Percentiles rank a stretch among this genome's conserved stretches.
These are phyloP conservation scores for Eucalyptus tenuipes DNA, from an alignment of 345 rosid genomes.

Conservation along the genomic window DNA sequence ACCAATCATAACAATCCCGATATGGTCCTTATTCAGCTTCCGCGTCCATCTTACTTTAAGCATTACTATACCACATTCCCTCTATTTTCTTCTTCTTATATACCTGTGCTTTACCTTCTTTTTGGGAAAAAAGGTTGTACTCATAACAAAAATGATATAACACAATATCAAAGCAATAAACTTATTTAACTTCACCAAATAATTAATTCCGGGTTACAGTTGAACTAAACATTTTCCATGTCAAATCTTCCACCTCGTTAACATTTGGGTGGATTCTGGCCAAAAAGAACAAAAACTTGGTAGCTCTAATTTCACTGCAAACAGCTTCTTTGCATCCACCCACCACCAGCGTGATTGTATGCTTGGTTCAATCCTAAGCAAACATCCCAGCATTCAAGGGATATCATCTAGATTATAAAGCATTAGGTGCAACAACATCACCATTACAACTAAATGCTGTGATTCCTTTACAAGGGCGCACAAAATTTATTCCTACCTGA, in stretches of 20 bases:
- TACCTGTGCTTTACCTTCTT: not conserved
- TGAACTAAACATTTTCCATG: not conserved
- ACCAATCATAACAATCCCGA: not conserved
- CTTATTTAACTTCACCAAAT: not conserved
- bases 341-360: not conserved
- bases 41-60: not conserved
- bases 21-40: not conserved
- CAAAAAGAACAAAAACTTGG: not conserved
- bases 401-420: not conserved
- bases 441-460: not conserved
- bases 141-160: not conserved
- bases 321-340: not conserved
- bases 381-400: not conserved
- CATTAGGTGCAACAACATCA: not conserved
- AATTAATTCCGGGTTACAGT: not conserved
- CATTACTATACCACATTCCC: not conserved
- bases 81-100: not conserved
- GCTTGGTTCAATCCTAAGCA: not conserved
- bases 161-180: not conserved
- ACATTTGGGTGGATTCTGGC: not conserved
- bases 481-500: slow-evolving; percentile 38
- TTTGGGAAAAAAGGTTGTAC: not conserved
- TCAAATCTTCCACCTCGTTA: not conserved
- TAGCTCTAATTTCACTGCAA: not conserved
- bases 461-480: not conserved